phyloP scores from a whole-genome alignment of 2,329 filamentous ascomycete species.

The Mycosphaerelloides madeirae region DNA sequence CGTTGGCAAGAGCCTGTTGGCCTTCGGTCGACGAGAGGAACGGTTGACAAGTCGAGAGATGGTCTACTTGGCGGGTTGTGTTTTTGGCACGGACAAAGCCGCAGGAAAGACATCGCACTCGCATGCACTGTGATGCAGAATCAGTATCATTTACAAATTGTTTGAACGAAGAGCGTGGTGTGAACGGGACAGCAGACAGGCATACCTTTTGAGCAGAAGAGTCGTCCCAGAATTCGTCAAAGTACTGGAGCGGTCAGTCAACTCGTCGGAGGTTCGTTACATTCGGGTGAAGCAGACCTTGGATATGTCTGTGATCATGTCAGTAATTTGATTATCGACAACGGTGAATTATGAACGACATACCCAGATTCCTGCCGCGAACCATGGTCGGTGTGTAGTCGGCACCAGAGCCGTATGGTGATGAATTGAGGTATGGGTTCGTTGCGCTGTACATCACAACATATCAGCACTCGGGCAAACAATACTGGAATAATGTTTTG shows the following conservation, averaged over 20 bases:
- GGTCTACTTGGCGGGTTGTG: slow-evolving; percentile 48
- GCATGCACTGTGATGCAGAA: slow-evolving; percentile 38
- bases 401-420: slow-evolving; percentile 11
- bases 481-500: not conserved
- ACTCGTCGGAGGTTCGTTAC: not conserved
- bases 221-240: slow-evolving; percentile 31
- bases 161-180: not conserved
- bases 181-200: not conserved
- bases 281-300: slow-evolving; percentile 11
- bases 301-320: slow-evolving; percentile 12
- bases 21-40: slow-evolving; percentile 45
- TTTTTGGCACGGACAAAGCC: slow-evolving; percentile 49
- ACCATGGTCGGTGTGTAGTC: slow-evolving; percentile 17
- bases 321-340: not conserved
- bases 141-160: not conserved
- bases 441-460: slow-evolving; percentile 1
- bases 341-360: not conserved
- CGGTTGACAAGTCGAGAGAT: slow-evolving; percentile 43
- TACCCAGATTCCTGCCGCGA: slow-evolving; percentile 22
- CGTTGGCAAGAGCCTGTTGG: slow-evolving; percentile 31
- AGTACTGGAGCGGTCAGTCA: slow-evolving; percentile 16
- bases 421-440: slow-evolving; percentile 15
- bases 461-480: not conserved
- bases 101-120: slow-evolving; percentile 46
- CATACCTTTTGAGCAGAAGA: slow-evolving; percentile 25